phyloP scores from a whole-genome alignment of 2,329 filamentous ascomycete genomes.

The Sclerotinia trifoliorum region DNA sequence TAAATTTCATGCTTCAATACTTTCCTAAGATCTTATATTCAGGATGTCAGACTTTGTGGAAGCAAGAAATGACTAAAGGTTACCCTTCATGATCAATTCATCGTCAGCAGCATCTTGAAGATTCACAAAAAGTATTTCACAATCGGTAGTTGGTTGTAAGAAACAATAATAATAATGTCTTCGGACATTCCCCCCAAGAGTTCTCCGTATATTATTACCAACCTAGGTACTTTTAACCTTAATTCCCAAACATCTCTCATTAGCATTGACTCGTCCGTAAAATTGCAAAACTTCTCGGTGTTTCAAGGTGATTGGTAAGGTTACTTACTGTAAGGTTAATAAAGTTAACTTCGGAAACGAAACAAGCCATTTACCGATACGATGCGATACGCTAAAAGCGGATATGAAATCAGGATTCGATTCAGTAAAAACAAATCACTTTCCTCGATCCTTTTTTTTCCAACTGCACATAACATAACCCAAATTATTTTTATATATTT shows the following conservation, averaged over 20 bases:
- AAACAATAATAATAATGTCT: not conserved
- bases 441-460: not conserved
- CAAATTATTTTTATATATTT: not conserved
- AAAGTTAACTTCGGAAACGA: not conserved
- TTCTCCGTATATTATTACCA: too few relatives aligned
- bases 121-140: not conserved
- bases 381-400: slow-evolving; percentile 1
- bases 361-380: slow-evolving; percentile 3
- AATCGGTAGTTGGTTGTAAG: too few relatives aligned
- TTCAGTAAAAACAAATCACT: not conserved
- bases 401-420: not conserved
- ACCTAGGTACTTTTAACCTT: not conserved
- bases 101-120: not conserved
- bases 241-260: not conserved
- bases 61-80: too few relatives aligned
- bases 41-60: too few relatives aligned
- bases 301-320: slow-evolving; percentile 9
- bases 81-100: too few relatives aligned
- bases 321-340: too few relatives aligned
- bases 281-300: not conserved
- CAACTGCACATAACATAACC: not conserved
- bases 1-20: too few relatives aligned
- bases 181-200: too few relatives aligned
- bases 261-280: not conserved
- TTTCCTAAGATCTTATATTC: too few relatives aligned